Conservation (phyloP, 2,329 filamentous ascomycete genomes). For the Leptographium flavum region DNA sequence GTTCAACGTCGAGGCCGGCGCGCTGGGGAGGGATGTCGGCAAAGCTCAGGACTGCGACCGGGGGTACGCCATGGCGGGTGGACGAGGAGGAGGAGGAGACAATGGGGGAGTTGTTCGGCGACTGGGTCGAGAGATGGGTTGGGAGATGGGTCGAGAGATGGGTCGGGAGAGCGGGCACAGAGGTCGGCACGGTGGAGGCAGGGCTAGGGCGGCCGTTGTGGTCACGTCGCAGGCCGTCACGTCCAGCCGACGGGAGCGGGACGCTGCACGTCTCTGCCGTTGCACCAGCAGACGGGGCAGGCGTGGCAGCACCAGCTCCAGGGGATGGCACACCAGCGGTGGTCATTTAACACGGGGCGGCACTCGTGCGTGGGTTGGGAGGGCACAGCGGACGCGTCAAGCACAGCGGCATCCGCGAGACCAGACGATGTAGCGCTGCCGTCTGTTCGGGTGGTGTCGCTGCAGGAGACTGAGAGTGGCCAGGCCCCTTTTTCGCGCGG, state of each 20-base stretch:
- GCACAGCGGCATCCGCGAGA: not conserved
- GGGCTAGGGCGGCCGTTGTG: not conserved
- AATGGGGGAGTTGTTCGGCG: not conserved
- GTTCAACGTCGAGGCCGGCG: constrained; percentile 20
- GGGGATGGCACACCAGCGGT: not conserved
- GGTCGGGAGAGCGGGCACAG: too few species aligned
- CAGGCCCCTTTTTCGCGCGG: too few species aligned
- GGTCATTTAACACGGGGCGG: constrained; percentile 5
- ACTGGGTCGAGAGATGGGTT: not conserved
- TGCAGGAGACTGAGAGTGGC: too few species aligned
- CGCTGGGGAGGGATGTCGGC: constrained; percentile 27
- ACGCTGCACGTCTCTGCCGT: constrained; percentile 2
- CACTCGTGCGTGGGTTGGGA: too few species aligned
- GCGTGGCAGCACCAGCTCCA: not conserved
- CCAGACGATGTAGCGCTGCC: not conserved
- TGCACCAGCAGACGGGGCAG: not conserved
- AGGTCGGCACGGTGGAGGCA: too few species aligned
- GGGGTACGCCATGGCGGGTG: constrained; percentile 4
- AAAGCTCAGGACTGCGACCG: constrained; percentile 20
- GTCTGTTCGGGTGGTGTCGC: too few species aligned
- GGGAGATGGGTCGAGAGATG: not conserved
- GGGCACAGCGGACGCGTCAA: too few species aligned
- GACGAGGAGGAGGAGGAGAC: not conserved
- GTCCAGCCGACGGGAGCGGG: constrained; percentile 1
- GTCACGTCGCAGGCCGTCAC: not conserved